Base-by-base conservation (phyloP, 768 basidiomycete genomes). In the Kwoniella heveanensis region DNA sequence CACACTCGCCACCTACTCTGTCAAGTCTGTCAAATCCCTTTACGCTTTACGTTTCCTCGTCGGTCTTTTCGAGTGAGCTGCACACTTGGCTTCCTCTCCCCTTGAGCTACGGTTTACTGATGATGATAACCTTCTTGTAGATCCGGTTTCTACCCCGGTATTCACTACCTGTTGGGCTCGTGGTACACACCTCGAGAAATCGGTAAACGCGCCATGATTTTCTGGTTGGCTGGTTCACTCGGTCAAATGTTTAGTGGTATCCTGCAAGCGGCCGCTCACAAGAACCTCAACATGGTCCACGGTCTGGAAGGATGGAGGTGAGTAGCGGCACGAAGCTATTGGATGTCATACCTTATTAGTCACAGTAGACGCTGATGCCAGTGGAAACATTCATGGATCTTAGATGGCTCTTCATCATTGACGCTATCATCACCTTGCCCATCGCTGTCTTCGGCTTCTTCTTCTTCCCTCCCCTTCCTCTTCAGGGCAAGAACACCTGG, bases 11-110 rank as follows among this genome's bases (percentile, higher is more conserved):
- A 64, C 67, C 2, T 77, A 74, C 55, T 53, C 69, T 13, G 72
- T 78, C 58, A 73, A 70, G 51, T 62, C 66, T n/a, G 63, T 60
- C 50, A 60, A 65, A 29, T 44, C 70, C 2, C 62, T 78, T 1
- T 78, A 74, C 53, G 77, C 70, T 25, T 50, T 72, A 30, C 69
- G 77, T 0, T 78, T 78, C 64, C 61, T 78, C 32, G 72, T 78
- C 25, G 77, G 77, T 8, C 66, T 77, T 5, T 72, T 75, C 39
- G 77, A 78, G 60, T 70, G 47, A 51, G 71, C 13, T 6, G 32
- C 32, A 32, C 5, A 13, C 32, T n/a, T 6, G 32, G 13, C 32
- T 32, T 13, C 49, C 3, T 7, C 6, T 22, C 5, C 12, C 10
- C 9, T 22, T 47, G 19, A 54, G 22, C 32, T 5, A 13, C 32